Evolutionary conservation across 2,329 filamentous ascomycete species (phyloP), one percentile per base, ranked within the genome.

Genomic region (Meredithiella fracta): DNA sequence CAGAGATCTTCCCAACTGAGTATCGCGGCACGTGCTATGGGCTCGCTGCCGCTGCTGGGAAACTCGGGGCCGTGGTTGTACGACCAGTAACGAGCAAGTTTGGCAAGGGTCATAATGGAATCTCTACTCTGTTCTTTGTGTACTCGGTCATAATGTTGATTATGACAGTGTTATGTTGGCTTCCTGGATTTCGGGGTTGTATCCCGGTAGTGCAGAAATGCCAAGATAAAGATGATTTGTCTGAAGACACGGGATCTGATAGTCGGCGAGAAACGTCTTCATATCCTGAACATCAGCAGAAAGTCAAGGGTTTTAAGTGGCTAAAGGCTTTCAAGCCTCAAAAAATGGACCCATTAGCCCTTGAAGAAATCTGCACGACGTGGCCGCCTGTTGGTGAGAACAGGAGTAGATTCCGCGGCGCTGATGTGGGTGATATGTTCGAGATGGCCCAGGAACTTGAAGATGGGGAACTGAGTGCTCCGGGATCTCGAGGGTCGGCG

Each of bases 21-120:
- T 64, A 62, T 52, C 62, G 66, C n/a, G 64, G 63, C 3, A 64
- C 64, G 2, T 64, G 64, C 49, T 64, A 65, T 51, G 66, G 65
- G 7, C 58, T 66, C 26, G 61, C 64, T 2, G 65, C 65, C 6
- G 65, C 64, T 3, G 54, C 59, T 0, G 66, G 66, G 1, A 67
- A 67, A 55, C 40, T 64, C 6, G 66, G 65, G 5, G 65, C 65
- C 4, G 60, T 67, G 7, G 51, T 63, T 4, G 60, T 64, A 15
- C 61, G 63, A 15, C 51, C 58, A 15, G 20, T 58, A 15, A 58
- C 55, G 1, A 54, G 50, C 4, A 57, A 57, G 20, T 57, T 57
- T 53, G 55, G 40, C 31, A 53, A 54, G 20, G 44, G 51, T 2
- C 55, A 57, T 38, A 26, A 47, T 17, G 55, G 51, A 8, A 38